Conservation (phyloP, 495 filamentous ascomycete genomes). For the Talaromyces borbonicus region DNA sequence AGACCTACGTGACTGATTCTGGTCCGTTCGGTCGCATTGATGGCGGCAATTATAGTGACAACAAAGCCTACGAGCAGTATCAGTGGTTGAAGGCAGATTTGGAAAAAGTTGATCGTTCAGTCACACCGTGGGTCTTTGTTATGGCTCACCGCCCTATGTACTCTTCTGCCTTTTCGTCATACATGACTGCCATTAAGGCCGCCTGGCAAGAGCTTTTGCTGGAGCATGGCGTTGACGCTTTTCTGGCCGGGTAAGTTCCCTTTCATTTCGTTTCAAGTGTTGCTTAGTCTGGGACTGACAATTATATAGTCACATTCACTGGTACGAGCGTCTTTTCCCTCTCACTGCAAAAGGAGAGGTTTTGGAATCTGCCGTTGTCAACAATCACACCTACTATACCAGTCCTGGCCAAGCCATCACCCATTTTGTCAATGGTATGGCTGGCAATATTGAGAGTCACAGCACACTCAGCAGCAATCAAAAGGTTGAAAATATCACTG, state of each 20-base stretch:
- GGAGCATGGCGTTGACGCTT: conserved; percentile 46
- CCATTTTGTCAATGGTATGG: conserved; percentile 40
- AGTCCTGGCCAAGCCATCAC: conserved; percentile 34
- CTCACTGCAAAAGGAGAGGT: conserved; percentile 26
- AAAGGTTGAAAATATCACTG: conserved; percentile 30
- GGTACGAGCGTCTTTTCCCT: conserved; percentile 39
- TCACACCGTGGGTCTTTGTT: conserved; percentile 46
- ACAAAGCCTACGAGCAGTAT: conserved; percentile 36
- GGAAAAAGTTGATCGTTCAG: conserved; percentile 33
- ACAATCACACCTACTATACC: conserved; percentile 34
- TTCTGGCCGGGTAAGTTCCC: background rate
- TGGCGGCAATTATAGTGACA: conserved; percentile 28
- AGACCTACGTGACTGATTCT: conserved; percentile 38
- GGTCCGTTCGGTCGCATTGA: conserved; percentile 40
- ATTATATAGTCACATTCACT: conserved; percentile 41
- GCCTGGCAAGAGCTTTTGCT: conserved; percentile 47
- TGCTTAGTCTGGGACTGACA: background rate
- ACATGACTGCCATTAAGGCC: conserved; percentile 30
- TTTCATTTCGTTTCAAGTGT: background rate
- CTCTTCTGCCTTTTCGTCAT: conserved; percentile 25
- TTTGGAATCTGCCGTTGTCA: conserved; percentile 24
- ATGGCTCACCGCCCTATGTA: conserved; percentile 54
- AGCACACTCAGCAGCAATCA: conserved; percentile 23
- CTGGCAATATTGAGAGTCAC: conserved; percentile 37
- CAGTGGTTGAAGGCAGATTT: conserved; percentile 40